phyloP scores from a whole-genome alignment of 2,329 filamentous ascomycete genomes.

The Penicillium concentricum region DNA sequence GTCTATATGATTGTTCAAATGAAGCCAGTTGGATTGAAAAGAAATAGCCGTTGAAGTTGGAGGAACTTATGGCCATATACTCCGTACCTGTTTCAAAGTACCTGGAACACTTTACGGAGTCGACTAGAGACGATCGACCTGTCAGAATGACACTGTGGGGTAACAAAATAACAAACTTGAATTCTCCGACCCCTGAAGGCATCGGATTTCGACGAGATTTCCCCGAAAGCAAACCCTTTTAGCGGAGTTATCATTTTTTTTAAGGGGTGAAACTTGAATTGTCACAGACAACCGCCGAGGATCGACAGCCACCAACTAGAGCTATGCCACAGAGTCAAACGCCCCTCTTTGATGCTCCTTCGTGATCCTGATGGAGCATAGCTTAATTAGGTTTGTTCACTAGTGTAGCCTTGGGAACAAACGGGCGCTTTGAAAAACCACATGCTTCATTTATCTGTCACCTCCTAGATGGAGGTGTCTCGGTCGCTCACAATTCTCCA shows the following conservation, averaged over 20 bases:
- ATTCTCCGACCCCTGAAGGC: not conserved
- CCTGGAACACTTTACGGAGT: too few species aligned
- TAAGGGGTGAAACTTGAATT: constrained; percentile 27
- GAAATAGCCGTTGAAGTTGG: not conserved
- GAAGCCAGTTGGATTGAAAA: not conserved
- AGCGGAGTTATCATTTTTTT: constrained; percentile 8
- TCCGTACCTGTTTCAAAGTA: not conserved
- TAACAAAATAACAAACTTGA: not conserved
- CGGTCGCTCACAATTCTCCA: constrained; percentile 22
- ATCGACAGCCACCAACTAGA: constrained; percentile 19
- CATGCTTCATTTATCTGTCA: constrained; percentile 32
- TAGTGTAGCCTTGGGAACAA: constrained; percentile 7
- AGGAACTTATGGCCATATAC: not conserved
- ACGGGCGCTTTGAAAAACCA: constrained; percentile 12
- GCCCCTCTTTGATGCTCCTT: constrained; percentile 1
- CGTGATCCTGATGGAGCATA: constrained; percentile 4
- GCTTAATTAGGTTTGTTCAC: constrained; percentile 16
- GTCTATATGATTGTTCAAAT: not conserved
- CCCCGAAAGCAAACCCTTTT: constrained; percentile 8
- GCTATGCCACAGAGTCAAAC: constrained; percentile 11
- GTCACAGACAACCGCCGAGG: constrained; percentile 30
- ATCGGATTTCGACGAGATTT: constrained; percentile 6
- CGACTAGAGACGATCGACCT: not conserved
- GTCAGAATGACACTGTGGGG: not conserved
- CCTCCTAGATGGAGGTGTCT: constrained; percentile 21